Base-by-base conservation (phyloP, 441 rosid species). In the Gossypium davidsonii region DNA sequence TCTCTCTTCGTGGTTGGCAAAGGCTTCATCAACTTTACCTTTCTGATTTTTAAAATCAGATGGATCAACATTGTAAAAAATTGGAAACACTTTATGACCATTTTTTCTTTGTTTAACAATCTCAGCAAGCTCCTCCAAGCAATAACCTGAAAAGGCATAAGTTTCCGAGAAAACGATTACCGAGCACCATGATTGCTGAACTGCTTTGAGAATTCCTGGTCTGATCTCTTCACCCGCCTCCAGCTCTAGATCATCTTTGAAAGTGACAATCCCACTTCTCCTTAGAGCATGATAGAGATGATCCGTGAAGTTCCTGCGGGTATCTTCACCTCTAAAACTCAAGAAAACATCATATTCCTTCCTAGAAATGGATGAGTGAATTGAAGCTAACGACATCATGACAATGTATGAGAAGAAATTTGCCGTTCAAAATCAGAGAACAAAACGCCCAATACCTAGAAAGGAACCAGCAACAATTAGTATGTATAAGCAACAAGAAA, bases 181-280 rank as follows among this genome's bases (percentile, higher is more conserved):
- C 0, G 83, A 74, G 8, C 73, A 77, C 8, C 81, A 75, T 2
- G 89, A 83, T 61, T 83, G 83, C 4, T 2, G 65, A 60, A 60
- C 31, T 1, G 44, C 65, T 26, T 6, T 14, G 2, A 28, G 2
- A 18, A 60, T 18, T 60, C 3, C 42, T 2, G 20, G 12, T 28
- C 0, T 0, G 20, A 60, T 60, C 37, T 28, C 65, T 28, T 60
- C 42, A 2, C 65, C 21, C 8, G 6, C 11, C 10, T 60, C 65
- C 17, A 60, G 42, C 20, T 5, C 28, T 2, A 4, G 2, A 60
- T 26, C 42, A 60, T 60, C 65, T 39, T 0, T 60, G 42, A 60
- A 60, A 26, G 65, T 60, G 18, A 28, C 2, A 1, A 60, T 28
- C n/a, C 65, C 65, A 14, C 2, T 28, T 1, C 44, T 28, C 6